Conservation (phyloP, 306 rosid species). For the Oxytropis ochrocephala region DNA sequence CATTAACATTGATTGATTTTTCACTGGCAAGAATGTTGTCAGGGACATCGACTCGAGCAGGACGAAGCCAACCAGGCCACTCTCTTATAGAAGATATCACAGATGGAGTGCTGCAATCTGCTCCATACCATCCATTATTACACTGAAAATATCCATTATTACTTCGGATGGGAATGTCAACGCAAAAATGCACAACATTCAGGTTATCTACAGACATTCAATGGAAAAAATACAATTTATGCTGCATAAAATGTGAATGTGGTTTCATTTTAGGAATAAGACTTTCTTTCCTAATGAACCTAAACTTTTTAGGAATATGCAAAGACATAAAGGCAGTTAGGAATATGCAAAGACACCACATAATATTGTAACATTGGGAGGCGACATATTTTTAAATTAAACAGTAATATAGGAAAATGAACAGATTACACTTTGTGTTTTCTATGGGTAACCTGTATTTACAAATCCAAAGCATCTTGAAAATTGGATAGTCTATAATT, state of each 20-base stretch:
- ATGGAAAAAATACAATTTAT: background rate
- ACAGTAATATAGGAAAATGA: no score
- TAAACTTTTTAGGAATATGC: background rate
- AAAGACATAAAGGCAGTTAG: no score
- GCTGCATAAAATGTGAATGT: background rate
- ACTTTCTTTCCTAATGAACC: background rate
- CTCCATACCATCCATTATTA: conserved; percentile 88
- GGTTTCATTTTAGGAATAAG: background rate
- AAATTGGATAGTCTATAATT: no score
- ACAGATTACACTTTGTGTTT: no score
- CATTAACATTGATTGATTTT: conserved; percentile 46
- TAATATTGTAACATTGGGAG: no score
- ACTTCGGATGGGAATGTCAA: conserved; percentile 17
- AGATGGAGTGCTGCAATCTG: conserved; percentile 91
- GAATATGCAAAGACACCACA: no score
- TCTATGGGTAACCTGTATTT: no score
- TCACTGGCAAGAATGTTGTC: conserved; percentile 28
- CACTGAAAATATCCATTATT: conserved; percentile 53
- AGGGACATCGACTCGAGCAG: conserved; percentile 68
- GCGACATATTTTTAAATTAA: no score
- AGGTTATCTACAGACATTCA: conserved; percentile 16
- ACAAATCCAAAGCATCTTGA: no score
- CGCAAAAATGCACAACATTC: conserved; percentile 30
- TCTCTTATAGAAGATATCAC: conserved; percentile 55
- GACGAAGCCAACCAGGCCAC: conserved; percentile 95